Evolutionary conservation across 192 early-diverging fungal species (phyloP).

Genomic region (Entomortierella beljakovae): DNA sequence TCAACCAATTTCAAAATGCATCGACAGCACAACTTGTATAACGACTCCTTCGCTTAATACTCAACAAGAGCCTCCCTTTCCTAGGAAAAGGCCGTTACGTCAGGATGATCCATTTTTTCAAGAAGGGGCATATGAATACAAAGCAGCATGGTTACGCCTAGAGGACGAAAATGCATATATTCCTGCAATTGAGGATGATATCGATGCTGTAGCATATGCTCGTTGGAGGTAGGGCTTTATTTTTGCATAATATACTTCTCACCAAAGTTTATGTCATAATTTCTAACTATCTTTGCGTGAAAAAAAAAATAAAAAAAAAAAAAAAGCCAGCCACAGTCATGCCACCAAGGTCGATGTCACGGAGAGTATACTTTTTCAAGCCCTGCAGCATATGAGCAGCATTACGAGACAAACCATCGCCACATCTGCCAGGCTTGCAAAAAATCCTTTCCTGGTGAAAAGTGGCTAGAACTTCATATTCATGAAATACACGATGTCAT

Average conservation of each 20-base stretch:
- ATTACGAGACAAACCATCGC: slow-evolving; percentile 63
- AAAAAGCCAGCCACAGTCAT: slow-evolving; percentile 16
- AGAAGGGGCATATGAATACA: slow-evolving; percentile 45
- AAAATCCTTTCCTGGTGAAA: slow-evolving; percentile 59
- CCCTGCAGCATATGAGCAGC: slow-evolving; percentile 57
- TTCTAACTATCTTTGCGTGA: background rate
- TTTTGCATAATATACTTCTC: no score
- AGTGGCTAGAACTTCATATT: slow-evolving; percentile 62
- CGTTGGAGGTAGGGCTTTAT: background rate
- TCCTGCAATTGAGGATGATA: slow-evolving; percentile 7
- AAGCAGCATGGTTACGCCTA: slow-evolving; percentile 44
- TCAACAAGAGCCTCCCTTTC: background rate
- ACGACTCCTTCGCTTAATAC: no score
- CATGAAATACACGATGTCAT: slow-evolving; percentile 63
- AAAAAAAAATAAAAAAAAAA: background rate
- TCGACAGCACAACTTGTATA: background rate
- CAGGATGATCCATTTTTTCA: slow-evolving; percentile 53
- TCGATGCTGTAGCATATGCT: background rate
- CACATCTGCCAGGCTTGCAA: slow-evolving; percentile 60
- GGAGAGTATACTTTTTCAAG: slow-evolving; percentile 50
- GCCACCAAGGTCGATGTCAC: slow-evolving; percentile 28
- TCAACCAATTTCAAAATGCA: background rate
- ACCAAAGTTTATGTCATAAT: no score
- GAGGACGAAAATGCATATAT: slow-evolving; percentile 29
- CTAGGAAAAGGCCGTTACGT: slow-evolving; percentile 23